phyloP scores from a whole-genome alignment of 306 rosid species.

The Canavalia ensiformis region DNA sequence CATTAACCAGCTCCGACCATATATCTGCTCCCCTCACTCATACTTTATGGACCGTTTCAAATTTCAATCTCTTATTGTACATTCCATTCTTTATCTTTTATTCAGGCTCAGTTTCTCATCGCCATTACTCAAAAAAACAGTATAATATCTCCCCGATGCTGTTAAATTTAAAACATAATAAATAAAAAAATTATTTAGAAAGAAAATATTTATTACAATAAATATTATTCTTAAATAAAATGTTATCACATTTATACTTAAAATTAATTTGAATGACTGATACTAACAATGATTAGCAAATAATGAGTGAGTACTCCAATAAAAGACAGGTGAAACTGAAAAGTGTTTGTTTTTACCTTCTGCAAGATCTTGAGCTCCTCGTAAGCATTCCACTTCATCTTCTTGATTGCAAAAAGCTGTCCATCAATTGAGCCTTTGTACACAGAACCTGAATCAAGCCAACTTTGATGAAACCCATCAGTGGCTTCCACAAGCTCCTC shows the following conservation, averaged over 20 bases:
- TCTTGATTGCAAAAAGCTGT: conserved; percentile 79
- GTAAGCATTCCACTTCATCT: conserved; percentile 95
- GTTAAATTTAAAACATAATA: too few relatives aligned
- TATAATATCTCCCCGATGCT: too few relatives aligned
- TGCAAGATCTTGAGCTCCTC: conserved; percentile 98
- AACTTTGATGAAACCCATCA: conserved; percentile 63
- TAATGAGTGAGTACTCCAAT: background rate
- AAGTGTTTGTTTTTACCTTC: conserved; percentile 62
- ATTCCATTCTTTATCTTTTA: background rate
- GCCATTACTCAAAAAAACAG: too few relatives aligned
- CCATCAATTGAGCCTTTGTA: conserved; percentile 75
- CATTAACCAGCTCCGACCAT: too few relatives aligned
- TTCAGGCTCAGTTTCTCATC: too few relatives aligned
- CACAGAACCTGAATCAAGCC: conserved; percentile 81
- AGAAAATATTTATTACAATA: too few relatives aligned
- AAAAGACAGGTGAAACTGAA: background rate
- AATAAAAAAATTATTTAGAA: too few relatives aligned
- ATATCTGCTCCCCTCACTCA: background rate
- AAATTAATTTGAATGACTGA: too few relatives aligned
- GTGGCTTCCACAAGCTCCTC: conserved; percentile 81
- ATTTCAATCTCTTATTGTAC: background rate
- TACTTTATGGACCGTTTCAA: background rate
- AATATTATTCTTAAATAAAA: too few relatives aligned
- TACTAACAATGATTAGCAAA: background rate
- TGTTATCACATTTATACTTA: too few relatives aligned